Percentiles rank a stretch among this genome's conserved stretches.
Evolutionary conservation across 805 yeast genomes (phyloP).

Genomic region (Myxozyma udenii): DNA sequence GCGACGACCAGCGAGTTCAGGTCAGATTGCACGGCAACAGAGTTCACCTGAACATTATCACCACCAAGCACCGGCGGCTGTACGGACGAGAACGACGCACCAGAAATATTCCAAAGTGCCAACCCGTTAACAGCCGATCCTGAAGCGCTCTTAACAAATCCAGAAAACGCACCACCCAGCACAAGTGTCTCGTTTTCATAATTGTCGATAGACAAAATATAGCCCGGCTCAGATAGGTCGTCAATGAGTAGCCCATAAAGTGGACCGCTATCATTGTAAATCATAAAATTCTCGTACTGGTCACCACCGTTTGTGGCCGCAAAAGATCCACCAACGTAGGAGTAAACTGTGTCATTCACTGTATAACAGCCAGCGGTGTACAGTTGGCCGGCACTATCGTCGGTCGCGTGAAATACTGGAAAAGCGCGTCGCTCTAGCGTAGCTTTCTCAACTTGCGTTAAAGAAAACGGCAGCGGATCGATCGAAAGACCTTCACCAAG

Average conservation of each 20-base stretch:
- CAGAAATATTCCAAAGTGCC: conserved; percentile 50
- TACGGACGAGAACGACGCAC: conserved; percentile 42
- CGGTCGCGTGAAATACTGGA: background rate
- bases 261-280: conserved; percentile 34
- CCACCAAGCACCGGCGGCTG: conserved; percentile 51
- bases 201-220: conserved; percentile 33
- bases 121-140: conserved; percentile 44
- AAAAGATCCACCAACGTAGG: conserved; percentile 63
- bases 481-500: conserved; percentile 2
- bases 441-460: background rate
- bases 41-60: conserved; percentile 42
- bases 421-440: background rate
- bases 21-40: conserved; percentile 43
- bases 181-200: conserved; percentile 30
- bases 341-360: conserved; percentile 38
- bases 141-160: conserved; percentile 16
- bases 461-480: conserved; percentile 10
- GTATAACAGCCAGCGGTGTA: conserved; percentile 47
- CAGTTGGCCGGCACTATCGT: conserved; percentile 21
- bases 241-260: conserved; percentile 30
- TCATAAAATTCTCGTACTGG: conserved; percentile 34
- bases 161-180: conserved; percentile 39
- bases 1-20: conserved; percentile 58
- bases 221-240: conserved; percentile 14
- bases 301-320: conserved; percentile 27